Evolutionary conservation across 805 yeast species (phyloP), one percentile per base, ranked within the genome.

Genomic region (Millerozyma miso): DNA sequence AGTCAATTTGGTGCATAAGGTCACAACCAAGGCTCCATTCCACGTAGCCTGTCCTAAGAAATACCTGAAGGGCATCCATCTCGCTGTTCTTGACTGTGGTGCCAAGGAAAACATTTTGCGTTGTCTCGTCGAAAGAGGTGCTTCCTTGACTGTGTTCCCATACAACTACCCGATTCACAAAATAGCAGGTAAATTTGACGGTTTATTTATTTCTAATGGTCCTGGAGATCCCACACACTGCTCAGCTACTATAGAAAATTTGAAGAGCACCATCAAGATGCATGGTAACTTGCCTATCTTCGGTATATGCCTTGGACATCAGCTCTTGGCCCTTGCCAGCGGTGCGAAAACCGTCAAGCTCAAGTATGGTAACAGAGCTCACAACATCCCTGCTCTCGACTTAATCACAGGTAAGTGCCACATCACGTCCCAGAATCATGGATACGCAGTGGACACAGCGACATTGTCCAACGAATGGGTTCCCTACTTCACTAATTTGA

Each of bases 281-380:
- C 66, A 79, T 43, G 75, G 71, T 47, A 76, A 83, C 29, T 77
- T 90, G 46, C 98, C 99, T 45, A 85, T 93, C 53, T 93, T 93
- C 62, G 99, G 99, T 55, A 95, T 93, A 59, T 95, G 99, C 69
- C 74, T 93, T 53, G 99, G 99, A 35, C 99, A 93, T 71, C 99
- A 95, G 73, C 77, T 93, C 56, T 77, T 93, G 52, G 97, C 98
- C 7, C 77, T 91, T 49, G 99, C 99, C 12, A 77, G 89, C 13
- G 99, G 98, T 44, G 98, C 96, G 26, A 81, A 82, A 59, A 93
- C 99, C 38, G 63, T 84, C 58, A 93, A 95, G 70, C 76, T 93
- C 77, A 90, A 88, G 68, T 93, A 90, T 63, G 99, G 99, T 70
- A 93, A 93, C 77, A 85, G 99, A 71, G 99, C 97, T 19, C 99